These are phyloP conservation scores for Apodospora peruviana DNA, from an alignment of 495 filamentous ascomycete genomes.

Conservation along the genomic window DNA sequence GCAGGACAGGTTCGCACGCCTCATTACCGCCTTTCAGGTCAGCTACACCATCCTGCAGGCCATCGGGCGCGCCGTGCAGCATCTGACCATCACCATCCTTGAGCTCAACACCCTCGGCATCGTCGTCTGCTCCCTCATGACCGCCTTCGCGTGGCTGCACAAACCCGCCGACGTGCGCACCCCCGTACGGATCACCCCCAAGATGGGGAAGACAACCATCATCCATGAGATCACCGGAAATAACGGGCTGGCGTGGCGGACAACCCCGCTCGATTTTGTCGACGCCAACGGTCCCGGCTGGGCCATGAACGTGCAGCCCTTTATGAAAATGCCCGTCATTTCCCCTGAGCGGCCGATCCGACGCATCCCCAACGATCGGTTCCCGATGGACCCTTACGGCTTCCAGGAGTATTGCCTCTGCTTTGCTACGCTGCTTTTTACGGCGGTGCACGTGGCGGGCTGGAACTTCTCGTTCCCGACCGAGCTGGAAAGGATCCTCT, in stretches of 20 bases:
- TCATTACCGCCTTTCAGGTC: conserved; percentile 8
- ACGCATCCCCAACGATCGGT: conserved; percentile 13
- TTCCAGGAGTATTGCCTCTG: conserved; percentile 6
- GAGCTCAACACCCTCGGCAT: conserved; percentile 11
- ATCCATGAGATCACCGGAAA: conserved; percentile 2
- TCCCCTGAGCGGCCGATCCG: conserved; percentile 7
- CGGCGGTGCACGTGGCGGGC: conserved; percentile 28
- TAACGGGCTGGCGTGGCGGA: not conserved
- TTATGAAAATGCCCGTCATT: conserved; percentile 3
- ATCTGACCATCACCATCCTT: conserved; percentile 7
- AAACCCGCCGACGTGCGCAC: conserved; percentile 8
- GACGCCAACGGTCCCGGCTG: conserved; percentile 10
- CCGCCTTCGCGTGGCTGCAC: conserved; percentile 5
- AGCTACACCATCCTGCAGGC: conserved; percentile 4
- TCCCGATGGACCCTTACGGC: conserved; percentile 9
- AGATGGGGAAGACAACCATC: not conserved
- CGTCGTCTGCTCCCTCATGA: conserved; percentile 9
- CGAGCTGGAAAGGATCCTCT: conserved; percentile 22
- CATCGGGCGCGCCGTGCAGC: conserved; percentile 5
- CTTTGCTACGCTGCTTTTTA: conserved; percentile 17
- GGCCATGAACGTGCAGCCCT: conserved; percentile 12
- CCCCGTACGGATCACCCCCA: not conserved
- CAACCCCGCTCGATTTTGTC: conserved; percentile 14
- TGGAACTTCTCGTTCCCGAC: conserved; percentile 39
- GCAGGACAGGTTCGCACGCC: conserved; percentile 1